Conservation (phyloP, 2,329 filamentous ascomycete genomes). For the Cryphonectria radicalis region DNA sequence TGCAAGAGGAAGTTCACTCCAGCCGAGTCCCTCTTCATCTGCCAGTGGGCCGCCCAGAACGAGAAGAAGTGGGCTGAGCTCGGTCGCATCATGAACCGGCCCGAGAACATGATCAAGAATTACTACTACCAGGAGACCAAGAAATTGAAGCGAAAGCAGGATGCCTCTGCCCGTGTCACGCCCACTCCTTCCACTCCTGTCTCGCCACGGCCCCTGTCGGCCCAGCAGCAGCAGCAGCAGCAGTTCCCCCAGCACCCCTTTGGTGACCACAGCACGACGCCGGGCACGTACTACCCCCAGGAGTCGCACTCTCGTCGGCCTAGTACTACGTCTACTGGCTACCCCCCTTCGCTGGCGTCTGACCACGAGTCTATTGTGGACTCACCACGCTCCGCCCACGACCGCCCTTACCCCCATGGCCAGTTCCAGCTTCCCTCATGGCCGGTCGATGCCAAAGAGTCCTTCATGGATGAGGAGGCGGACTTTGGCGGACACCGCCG, state of each 20-base stretch:
- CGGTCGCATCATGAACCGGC: slow-evolving; percentile 76
- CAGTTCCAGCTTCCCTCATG: slow-evolving; percentile 10
- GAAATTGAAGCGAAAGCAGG: slow-evolving; percentile 16
- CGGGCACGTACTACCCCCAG: neutral
- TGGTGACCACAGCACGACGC: neutral
- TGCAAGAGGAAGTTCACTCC: slow-evolving; percentile 55
- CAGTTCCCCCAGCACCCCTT: neutral
- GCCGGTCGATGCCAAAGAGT: neutral
- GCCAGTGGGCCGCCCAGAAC: slow-evolving; percentile 74
- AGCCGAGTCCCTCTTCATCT: slow-evolving; percentile 74
- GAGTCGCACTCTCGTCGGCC: slow-evolving; percentile 3
- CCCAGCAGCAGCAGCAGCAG: neutral
- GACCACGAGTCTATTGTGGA: slow-evolving; percentile 59
- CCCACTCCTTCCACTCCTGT: neutral
- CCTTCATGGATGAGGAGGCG: neutral
- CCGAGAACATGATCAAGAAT: slow-evolving; percentile 94
- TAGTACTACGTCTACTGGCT: slow-evolving; percentile 12
- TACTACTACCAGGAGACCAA: slow-evolving; percentile 65
- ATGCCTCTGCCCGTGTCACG: neutral
- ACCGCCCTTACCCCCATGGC: slow-evolving; percentile 16
- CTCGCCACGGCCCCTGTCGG: neutral
- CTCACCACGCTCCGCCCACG: slow-evolving; percentile 6
- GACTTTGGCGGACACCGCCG: slow-evolving; percentile 1
- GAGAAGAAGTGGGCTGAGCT: slow-evolving; percentile 94
- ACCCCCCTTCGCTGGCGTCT: slow-evolving; percentile 67